phyloP scores from a whole-genome alignment of 208 protist genomes.

The Jaenimonas drosophilae region DNA sequence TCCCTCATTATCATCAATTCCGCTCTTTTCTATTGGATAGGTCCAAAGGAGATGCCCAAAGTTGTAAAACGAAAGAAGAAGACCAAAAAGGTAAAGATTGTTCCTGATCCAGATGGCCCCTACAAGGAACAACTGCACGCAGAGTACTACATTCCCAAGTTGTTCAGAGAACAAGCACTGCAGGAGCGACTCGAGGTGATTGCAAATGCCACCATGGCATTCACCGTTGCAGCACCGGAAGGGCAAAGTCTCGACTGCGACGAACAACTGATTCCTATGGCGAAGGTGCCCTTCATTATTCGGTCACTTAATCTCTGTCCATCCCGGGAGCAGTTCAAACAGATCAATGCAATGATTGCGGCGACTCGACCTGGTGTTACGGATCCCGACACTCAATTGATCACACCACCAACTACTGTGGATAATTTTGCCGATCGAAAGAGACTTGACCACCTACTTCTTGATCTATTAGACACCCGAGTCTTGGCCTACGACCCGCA shows the following conservation, averaged over 20 bases:
- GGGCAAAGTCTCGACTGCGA: neutral
- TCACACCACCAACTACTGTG: neutral
- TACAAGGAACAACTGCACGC: conserved; percentile 31
- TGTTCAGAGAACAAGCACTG: conserved; percentile 1
- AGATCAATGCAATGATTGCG: conserved; percentile 6
- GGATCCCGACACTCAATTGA: neutral
- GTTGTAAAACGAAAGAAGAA: conserved; percentile 22
- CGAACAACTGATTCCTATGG: conserved; percentile 3
- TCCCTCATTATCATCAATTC: conserved; percentile 4
- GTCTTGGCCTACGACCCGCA: conserved; percentile 23
- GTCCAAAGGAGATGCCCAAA: conserved; percentile 10
- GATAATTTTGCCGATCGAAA: conserved; percentile 11
- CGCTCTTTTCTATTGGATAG: conserved; percentile 1
- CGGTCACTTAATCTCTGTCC: conserved; percentile 33
- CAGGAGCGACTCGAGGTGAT: conserved; percentile 5
- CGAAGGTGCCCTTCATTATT: conserved; percentile 28
- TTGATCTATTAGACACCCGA: conserved; percentile 16
- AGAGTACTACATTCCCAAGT: conserved; percentile 31
- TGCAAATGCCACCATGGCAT: conserved; percentile 9
- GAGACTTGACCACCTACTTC: conserved; percentile 13
- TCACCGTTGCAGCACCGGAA: neutral
- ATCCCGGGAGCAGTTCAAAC: conserved; percentile 28
- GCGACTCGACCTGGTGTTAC: neutral
- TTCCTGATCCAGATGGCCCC: conserved; percentile 26
- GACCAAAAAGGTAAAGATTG: conserved; percentile 15